Conservation (phyloP, 768 basidiomycete genomes). For the Russula griseocarnosa region DNA sequence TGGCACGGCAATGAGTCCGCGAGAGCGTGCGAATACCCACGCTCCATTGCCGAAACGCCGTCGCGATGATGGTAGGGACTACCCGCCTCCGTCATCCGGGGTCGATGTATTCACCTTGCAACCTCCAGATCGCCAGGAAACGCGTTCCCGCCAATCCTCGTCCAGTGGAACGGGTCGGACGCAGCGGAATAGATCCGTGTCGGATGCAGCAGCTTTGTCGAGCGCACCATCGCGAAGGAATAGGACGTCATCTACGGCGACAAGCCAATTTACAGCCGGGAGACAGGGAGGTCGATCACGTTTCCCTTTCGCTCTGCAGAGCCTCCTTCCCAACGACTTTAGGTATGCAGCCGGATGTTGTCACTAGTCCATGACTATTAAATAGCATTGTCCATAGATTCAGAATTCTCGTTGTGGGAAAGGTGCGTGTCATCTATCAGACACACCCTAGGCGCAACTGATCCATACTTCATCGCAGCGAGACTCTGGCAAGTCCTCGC, state of each 20-base stretch:
- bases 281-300: neutral
- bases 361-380: neutral
- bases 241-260: neutral
- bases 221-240: too few species aligned
- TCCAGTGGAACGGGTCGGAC: too few species aligned
- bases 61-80: neutral
- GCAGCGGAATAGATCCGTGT: neutral
- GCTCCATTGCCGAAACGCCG: neutral
- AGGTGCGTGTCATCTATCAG: neutral
- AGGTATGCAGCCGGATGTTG: constrained; percentile 2
- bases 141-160: neutral
- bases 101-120: too few species aligned
- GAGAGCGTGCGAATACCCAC: neutral
- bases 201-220: neutral
- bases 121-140: neutral
- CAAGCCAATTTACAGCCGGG: too few species aligned
- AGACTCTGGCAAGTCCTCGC: constrained; percentile 14
- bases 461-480: neutral
- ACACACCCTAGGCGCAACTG: too few species aligned
- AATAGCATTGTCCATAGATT: neutral
- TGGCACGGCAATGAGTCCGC: too few species aligned
- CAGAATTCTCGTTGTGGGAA: constrained; percentile 16
- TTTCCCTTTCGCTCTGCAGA: neutral
- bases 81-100: neutral
- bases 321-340: neutral